Evolutionary conservation across 2,329 filamentous ascomycete species (phyloP).

Genomic region (Periconia macrospinosa): DNA sequence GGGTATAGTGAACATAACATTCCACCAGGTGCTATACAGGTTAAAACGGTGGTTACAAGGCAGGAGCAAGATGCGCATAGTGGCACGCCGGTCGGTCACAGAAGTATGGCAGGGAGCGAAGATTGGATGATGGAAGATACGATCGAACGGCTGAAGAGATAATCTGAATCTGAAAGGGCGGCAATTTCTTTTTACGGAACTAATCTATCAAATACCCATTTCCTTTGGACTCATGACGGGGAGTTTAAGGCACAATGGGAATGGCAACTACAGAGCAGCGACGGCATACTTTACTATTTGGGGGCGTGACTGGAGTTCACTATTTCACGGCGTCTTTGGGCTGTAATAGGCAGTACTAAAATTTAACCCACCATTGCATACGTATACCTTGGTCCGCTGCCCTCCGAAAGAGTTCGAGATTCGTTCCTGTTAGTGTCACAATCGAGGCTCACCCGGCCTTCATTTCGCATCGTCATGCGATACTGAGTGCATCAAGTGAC

Average conservation of each 20-base stretch:
- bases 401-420: background rate
- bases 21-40: background rate
- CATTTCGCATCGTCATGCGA: background rate
- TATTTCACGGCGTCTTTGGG: no score
- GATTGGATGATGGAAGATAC: background rate
- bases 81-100: no score
- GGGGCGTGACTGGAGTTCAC: no score
- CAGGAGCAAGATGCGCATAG: background rate
- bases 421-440: background rate
- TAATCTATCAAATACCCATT: background rate
- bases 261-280: no score
- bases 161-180: background rate
- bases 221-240: background rate
- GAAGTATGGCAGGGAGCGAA: background rate
- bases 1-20: background rate
- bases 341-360: no score
- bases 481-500: background rate
- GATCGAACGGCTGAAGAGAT: background rate
- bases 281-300: no score
- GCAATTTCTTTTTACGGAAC: background rate
- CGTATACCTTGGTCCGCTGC: background rate
- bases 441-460: background rate
- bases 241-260: no score
- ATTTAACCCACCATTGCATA: no score
- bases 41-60: background rate